Conservation (phyloP, 1,284 basidiomycete species). For the Naganishia sp. region DNA sequence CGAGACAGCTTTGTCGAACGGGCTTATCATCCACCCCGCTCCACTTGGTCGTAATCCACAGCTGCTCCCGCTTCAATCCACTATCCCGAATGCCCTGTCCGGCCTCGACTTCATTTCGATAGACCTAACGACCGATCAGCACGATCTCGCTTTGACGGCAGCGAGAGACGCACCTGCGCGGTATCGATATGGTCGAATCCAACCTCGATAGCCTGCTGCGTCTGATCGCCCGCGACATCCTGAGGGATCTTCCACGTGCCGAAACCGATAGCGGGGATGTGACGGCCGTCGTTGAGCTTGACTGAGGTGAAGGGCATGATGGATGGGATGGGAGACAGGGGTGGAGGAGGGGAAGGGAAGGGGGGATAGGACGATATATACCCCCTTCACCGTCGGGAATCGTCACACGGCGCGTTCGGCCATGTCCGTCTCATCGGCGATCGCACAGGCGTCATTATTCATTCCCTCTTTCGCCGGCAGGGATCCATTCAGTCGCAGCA, state of each 20-base stretch:
- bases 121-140: constrained; percentile 30
- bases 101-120: constrained; percentile 54
- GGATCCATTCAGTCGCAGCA: too few species aligned
- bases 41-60: constrained; percentile 64
- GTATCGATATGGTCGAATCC: constrained; percentile 54
- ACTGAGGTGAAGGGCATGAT: constrained; percentile 37
- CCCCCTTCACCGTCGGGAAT: too few species aligned
- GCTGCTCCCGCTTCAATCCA: constrained; percentile 55
- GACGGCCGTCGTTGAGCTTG: constrained; percentile 52
- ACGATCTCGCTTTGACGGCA: too few species aligned
- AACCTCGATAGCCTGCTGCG: constrained; percentile 48
- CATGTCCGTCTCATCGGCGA: constrained; percentile 6
- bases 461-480: too few species aligned
- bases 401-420: not conserved
- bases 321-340: not conserved
- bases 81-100: constrained; percentile 55
- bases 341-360: not conserved
- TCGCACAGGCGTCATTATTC: not conserved
- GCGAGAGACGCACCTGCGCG: constrained; percentile 43
- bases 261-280: constrained; percentile 51
- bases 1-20: constrained; percentile 60
- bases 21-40: constrained; percentile 61
- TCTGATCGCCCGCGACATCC: constrained; percentile 41
- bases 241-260: constrained; percentile 50
- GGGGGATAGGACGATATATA: not conserved